A percentile compares a stretch with the other conserved stretches of the same genome.
These are phyloP conservation scores for Fraxinus velutina DNA, from an alignment of 305 asterid species.

Conservation along the genomic window DNA sequence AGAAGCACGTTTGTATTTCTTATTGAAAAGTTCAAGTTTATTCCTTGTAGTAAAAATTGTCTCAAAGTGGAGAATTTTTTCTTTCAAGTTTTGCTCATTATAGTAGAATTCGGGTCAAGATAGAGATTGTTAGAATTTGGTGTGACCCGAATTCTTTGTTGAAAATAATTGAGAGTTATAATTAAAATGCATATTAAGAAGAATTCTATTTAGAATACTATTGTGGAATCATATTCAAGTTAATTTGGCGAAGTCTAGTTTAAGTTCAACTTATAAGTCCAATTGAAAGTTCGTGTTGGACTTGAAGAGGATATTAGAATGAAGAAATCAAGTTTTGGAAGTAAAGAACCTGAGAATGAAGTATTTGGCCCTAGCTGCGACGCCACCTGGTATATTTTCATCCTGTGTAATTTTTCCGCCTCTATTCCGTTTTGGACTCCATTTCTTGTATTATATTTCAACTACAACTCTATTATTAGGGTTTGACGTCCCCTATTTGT, in stretches of 20 bases:
- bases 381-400: too few relatives aligned
- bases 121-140: too few relatives aligned
- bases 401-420: not conserved
- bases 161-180: too few relatives aligned
- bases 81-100: too few relatives aligned
- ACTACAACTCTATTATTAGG: not conserved
- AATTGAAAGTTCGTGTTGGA: not conserved
- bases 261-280: not conserved
- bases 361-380: not conserved
- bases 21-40: too few relatives aligned
- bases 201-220: not conserved
- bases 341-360: not conserved
- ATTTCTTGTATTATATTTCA: not conserved
- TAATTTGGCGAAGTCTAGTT: not conserved
- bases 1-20: too few relatives aligned
- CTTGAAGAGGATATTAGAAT: not conserved
- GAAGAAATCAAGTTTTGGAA: not conserved
- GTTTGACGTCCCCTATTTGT: not conserved
- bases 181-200: not conserved
- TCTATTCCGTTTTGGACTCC: not conserved
- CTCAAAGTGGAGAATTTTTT: too few relatives aligned
- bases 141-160: too few relatives aligned
- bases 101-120: too few relatives aligned
- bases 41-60: too few relatives aligned
- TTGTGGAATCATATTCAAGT: not conserved